Evolutionary conservation across 2,329 filamentous ascomycete genomes (phyloP).

Genomic region (Purpureocillium takamizusanense): DNA sequence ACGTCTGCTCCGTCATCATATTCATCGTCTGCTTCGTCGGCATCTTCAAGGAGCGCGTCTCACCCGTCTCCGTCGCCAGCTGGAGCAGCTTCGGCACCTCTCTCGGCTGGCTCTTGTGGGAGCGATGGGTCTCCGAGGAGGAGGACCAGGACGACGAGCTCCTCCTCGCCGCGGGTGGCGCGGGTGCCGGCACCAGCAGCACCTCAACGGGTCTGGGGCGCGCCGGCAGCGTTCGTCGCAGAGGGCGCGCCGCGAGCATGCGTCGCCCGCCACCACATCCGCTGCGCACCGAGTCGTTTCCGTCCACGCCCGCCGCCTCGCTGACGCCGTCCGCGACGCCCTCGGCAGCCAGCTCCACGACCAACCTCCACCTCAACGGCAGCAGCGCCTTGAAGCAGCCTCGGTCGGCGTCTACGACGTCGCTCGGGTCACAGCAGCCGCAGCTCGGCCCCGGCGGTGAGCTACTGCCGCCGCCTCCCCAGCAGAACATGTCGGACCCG

Average conservation of each 20-base stretch:
- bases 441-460: conserved; percentile 20
- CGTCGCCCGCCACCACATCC: conserved; percentile 21
- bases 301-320: conserved; percentile 9
- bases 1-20: conserved; percentile 89
- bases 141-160: conserved; percentile 39
- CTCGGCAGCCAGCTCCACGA: conserved; percentile 22
- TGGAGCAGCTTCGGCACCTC: conserved; percentile 78
- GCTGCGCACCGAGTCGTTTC: conserved; percentile 16
- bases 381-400: conserved; percentile 38
- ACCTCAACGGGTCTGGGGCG: conserved; percentile 24
- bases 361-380: conserved; percentile 39
- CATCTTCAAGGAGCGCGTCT: conserved; percentile 81
- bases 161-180: not conserved
- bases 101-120: conserved; percentile 84
- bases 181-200: conserved; percentile 11
- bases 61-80: conserved; percentile 78
- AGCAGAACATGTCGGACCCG: conserved; percentile 13
- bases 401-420: conserved; percentile 39
- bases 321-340: conserved; percentile 12
- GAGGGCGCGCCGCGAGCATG: conserved; percentile 26
- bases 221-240: conserved; percentile 23
- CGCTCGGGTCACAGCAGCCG: conserved; percentile 11
- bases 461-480: conserved; percentile 16
- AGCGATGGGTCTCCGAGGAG: conserved; percentile 75
- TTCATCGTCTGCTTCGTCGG: conserved; percentile 91